Evolutionary conservation across 2,329 filamentous ascomycete species (phyloP).

Genomic region (Fusarium compactum): DNA sequence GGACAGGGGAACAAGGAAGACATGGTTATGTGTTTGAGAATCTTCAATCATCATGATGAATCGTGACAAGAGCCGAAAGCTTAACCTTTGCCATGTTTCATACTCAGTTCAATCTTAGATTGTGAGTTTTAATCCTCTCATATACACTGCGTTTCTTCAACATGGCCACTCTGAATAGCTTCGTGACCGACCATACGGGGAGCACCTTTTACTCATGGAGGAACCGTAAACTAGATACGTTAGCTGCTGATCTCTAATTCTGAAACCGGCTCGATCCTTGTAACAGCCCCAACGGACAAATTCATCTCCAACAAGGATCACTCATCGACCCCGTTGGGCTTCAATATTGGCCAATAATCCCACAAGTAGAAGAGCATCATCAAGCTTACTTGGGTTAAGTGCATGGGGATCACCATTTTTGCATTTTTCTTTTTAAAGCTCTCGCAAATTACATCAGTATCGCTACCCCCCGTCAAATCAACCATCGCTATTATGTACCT

Average conservation of each 20-base stretch:
- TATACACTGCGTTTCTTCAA: background rate
- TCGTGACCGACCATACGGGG: background rate
- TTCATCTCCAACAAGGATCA: slow-evolving; percentile 10
- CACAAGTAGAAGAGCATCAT: background rate
- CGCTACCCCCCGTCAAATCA: slow-evolving; percentile 33
- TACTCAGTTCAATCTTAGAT: background rate
- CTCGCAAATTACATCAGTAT: slow-evolving; percentile 32
- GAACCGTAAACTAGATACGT: slow-evolving; percentile 3
- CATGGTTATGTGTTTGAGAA: slow-evolving; percentile 1
- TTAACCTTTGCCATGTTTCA: background rate
- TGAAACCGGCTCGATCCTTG: slow-evolving; percentile 36
- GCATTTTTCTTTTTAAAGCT: slow-evolving; percentile 28
- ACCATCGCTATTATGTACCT: slow-evolving; percentile 33
- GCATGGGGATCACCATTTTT: slow-evolving; percentile 5
- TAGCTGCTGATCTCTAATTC: slow-evolving; percentile 30
- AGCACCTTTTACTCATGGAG: background rate
- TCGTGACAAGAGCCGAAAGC: background rate
- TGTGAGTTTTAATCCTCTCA: no score
- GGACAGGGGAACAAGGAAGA: slow-evolving; percentile 30
- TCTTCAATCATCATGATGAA: background rate
- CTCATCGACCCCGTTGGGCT: background rate
- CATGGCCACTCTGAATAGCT: background rate
- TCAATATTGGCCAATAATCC: slow-evolving; percentile 3
- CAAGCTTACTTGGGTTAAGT: background rate
- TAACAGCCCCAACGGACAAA: slow-evolving; percentile 19